phyloP scores from a whole-genome alignment of 768 basidiomycete genomes.

The Trametes villosa region DNA sequence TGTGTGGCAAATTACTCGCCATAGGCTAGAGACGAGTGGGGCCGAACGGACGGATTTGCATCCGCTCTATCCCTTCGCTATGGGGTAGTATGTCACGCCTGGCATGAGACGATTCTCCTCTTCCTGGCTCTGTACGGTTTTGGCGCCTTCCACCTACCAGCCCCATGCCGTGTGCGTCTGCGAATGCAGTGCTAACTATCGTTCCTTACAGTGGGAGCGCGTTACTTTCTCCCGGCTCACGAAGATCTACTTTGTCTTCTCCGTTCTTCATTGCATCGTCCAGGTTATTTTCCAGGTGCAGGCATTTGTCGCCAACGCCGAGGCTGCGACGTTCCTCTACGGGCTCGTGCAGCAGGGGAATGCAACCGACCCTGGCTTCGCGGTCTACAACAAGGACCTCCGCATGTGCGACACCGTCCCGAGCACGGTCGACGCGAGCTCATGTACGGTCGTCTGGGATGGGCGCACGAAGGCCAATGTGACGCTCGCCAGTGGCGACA shows the following conservation, averaged over 20 bases:
- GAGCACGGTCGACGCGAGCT: conserved; percentile 31
- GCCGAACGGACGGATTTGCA: too few species aligned
- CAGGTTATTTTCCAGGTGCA: conserved; percentile 72
- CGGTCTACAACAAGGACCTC: conserved; percentile 53
- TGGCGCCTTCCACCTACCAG: too few species aligned
- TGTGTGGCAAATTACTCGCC: too few species aligned
- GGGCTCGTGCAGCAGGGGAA: conserved; percentile 55
- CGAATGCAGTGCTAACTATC: neutral
- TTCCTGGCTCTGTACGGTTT: too few species aligned
- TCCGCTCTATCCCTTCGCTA: too few species aligned
- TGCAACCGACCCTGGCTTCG: conserved; percentile 52
- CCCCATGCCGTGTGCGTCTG: too few species aligned
- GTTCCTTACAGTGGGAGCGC: conserved; percentile 59
- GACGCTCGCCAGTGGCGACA: conserved; percentile 19
- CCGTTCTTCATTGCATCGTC: conserved; percentile 64
- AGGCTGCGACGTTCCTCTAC: conserved; percentile 57
- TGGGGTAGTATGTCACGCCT: too few species aligned
- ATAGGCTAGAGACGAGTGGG: too few species aligned
- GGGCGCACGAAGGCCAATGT: conserved; percentile 12
- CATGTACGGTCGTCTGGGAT: conserved; percentile 63
- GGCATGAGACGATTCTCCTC: too few species aligned
- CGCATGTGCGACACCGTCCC: conserved; percentile 61
- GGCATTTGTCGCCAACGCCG: conserved; percentile 66
- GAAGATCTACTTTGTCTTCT: conserved; percentile 67
- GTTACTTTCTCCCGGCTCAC: conserved; percentile 72